These are phyloP conservation scores for Phlegmacium glaucopus DNA, from an alignment of 768 basidiomycete species.

Conservation along the genomic window DNA sequence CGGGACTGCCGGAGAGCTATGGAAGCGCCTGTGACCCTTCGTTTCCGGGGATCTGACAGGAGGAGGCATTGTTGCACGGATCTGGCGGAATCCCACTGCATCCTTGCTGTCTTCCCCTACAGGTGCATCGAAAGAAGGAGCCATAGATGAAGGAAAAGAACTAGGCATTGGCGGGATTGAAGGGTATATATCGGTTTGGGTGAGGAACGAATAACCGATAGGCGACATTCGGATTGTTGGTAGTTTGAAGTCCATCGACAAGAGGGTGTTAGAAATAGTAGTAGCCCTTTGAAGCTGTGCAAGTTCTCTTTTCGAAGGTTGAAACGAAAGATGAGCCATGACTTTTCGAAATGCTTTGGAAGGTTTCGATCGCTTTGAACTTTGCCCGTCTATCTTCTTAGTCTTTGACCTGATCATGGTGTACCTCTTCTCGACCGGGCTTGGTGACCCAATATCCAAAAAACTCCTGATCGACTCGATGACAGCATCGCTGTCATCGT, in stretches of 20 bases:
- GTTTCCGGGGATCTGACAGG: neutral
- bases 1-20: constrained; percentile 10
- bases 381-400: constrained; percentile 1
- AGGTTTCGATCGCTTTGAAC: constrained; percentile 8
- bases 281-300: constrained; percentile 1
- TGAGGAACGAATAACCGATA: constrained; percentile 16
- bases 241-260: constrained; percentile 10
- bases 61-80: constrained; percentile 1
- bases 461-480: neutral
- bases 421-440: neutral
- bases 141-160: neutral
- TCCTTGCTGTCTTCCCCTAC: too few species aligned
- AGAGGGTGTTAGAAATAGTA: neutral
- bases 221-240: constrained; percentile 11
- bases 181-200: neutral
- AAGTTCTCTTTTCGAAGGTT: constrained; percentile 13
- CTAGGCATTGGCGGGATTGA: neutral
- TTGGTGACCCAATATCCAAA: neutral
- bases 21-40: constrained; percentile 5
- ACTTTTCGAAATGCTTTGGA: constrained; percentile 17
- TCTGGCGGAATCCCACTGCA: neutral
- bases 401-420: constrained; percentile 4
- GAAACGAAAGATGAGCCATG: constrained; percentile 18
- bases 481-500: neutral
- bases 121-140: too few species aligned